A percentile compares a stretch with the other conserved stretches of the same genome.
phyloP scores from a whole-genome alignment of 768 basidiomycete genomes.

The Suillus sp. region DNA sequence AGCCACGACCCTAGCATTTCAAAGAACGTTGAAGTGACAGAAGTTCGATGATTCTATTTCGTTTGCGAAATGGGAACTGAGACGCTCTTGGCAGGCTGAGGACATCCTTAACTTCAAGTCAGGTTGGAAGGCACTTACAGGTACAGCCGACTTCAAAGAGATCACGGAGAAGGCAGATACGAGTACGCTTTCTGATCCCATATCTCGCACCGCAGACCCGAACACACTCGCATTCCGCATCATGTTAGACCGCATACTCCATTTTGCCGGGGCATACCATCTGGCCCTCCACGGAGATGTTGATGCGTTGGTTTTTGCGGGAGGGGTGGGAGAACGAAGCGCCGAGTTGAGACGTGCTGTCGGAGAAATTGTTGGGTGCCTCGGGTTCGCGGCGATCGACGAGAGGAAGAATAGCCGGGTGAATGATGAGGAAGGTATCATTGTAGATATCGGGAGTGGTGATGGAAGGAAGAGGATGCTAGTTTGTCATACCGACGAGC shows the following conservation, averaged over 20 bases:
- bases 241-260: constrained; percentile 73
- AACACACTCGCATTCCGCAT: constrained; percentile 74
- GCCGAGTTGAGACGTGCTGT: constrained; percentile 61
- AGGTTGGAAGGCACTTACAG: constrained; percentile 78
- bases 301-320: constrained; percentile 83
- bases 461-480: constrained; percentile 41
- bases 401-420: constrained; percentile 46
- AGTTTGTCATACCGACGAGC: constrained; percentile 70
- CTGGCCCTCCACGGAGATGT: constrained; percentile 67
- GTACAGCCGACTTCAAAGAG: constrained; percentile 79
- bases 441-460: constrained; percentile 48
- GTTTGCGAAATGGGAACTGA: constrained; percentile 4
- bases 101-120: constrained; percentile 73
- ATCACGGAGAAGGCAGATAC: constrained; percentile 52
- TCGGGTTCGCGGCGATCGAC: constrained; percentile 63
- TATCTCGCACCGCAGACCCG: constrained; percentile 31
- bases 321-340: constrained; percentile 85
- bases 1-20: constrained; percentile 52
- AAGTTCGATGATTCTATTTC: constrained; percentile 29
- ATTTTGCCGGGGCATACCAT: constrained; percentile 74
- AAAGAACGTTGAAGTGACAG: constrained; percentile 55
- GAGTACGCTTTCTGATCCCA: constrained; percentile 21
- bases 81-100: constrained; percentile 49
- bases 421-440: constrained; percentile 38
- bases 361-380: constrained; percentile 50